These are phyloP conservation scores for Fraxinus cuspidata DNA, from an alignment of 257 asterid genomes.

Conservation along the genomic window DNA sequence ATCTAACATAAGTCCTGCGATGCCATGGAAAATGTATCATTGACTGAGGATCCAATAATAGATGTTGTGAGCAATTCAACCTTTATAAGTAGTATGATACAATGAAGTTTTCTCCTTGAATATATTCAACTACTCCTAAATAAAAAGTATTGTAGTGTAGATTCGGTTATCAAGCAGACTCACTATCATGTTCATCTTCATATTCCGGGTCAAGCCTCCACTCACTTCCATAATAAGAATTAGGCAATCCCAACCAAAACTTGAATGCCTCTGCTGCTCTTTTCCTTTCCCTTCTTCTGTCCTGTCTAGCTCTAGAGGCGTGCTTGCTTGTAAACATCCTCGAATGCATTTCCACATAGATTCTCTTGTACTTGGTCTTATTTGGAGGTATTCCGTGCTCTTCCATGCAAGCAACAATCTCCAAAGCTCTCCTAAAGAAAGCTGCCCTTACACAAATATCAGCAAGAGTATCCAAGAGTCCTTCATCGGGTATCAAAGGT, in stretches of 20 bases:
- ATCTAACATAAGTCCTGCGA: not conserved
- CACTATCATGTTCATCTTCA: constrained; percentile 42
- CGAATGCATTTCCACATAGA: constrained; percentile 96
- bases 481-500: constrained; percentile 79
- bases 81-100: not conserved
- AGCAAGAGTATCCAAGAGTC: constrained; percentile 82
- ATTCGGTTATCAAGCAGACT: constrained; percentile 13
- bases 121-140: not conserved
- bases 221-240: constrained; percentile 79
- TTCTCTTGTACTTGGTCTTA: constrained; percentile 84
- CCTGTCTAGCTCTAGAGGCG: constrained; percentile 92
- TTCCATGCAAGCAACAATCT: constrained; percentile 95
- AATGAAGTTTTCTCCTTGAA: not conserved
- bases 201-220: constrained; percentile 69
- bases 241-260: constrained; percentile 98
- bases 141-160: not conserved
- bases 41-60: not conserved
- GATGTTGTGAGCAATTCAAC: not conserved
- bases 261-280: constrained; percentile 98
- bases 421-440: constrained; percentile 86
- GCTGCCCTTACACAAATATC: constrained; percentile 96
- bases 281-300: constrained; percentile 79
- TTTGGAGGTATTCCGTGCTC: constrained; percentile 79
- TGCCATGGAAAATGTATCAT: not conserved
- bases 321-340: constrained; percentile 99